Conservation (phyloP, 257 asterid species). For the Capsicum chinense region DNA sequence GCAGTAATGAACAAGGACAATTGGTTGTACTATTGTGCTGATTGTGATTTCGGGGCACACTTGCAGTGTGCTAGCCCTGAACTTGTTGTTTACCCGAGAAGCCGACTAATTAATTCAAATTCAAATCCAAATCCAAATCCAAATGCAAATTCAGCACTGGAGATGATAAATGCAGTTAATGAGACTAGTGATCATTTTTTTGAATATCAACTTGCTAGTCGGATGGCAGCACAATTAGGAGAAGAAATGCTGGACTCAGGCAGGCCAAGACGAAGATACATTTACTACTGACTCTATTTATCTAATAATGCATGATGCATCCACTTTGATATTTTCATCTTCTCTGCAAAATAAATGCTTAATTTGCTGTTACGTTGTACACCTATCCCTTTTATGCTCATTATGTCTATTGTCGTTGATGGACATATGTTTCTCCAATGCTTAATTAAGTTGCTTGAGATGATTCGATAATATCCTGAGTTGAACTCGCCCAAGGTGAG, state of each 20-base stretch:
- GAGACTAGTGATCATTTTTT: not conserved
- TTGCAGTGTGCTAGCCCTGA: slow-evolving; percentile 30
- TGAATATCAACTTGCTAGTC: not conserved
- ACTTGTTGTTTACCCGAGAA: not conserved
- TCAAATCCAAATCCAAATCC: not conserved
- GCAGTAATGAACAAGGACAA: not conserved
- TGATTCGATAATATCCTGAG: too few species aligned
- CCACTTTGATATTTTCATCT: not conserved
- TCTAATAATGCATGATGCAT: not conserved
- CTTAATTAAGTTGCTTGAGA: too few species aligned
- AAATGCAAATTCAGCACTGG: not conserved
- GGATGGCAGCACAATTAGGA: not conserved
- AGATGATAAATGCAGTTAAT: slow-evolving; percentile 10
- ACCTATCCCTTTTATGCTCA: not conserved
- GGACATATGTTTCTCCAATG: not conserved
- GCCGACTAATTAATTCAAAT: not conserved
- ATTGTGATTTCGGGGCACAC: slow-evolving; percentile 38
- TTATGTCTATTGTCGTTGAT: not conserved
- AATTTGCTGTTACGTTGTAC: not conserved
- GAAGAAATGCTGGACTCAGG: not conserved
- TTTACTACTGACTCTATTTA: not conserved
- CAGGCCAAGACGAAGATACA: not conserved
- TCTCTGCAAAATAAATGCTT: not conserved
- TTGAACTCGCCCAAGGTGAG: too few species aligned
- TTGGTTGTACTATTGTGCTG: slow-evolving; percentile 41